phyloP scores from a whole-genome alignment of 2,329 filamentous ascomycete genomes.

The Cladorrhinum sp. region DNA sequence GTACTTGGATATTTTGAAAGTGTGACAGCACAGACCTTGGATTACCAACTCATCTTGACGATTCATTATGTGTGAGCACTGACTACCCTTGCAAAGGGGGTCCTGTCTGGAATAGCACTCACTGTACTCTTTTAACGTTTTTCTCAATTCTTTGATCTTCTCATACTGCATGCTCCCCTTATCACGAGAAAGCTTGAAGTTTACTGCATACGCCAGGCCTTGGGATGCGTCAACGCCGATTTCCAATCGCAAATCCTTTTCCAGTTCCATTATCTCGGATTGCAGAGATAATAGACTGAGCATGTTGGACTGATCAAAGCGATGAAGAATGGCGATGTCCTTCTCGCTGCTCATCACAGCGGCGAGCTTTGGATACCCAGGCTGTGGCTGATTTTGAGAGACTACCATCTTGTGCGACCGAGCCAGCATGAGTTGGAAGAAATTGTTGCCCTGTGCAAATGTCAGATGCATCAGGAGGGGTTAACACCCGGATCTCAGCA shows the following conservation, averaged over 20 bases:
- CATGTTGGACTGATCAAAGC: not conserved
- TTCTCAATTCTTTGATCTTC: not conserved
- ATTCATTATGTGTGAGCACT: no score
- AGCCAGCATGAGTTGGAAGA: no score
- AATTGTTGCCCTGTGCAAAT: no score
- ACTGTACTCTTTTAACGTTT: not conserved
- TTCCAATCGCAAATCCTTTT: not conserved
- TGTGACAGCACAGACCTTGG: not conserved
- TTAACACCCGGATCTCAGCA: no score
- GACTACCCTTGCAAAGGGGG: no score
- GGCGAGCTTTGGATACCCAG: not conserved
- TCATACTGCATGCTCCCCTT: not conserved
- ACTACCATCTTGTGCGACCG: not conserved
- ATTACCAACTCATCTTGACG: not conserved
- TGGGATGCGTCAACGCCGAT: not conserved
- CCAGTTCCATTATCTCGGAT: not conserved
- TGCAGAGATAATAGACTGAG: not conserved
- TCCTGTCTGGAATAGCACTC: not conserved
- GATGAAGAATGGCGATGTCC: not conserved
- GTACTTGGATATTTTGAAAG: no score
- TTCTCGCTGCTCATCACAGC: not conserved
- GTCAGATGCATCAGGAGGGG: no score
- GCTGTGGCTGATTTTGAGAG: not conserved
- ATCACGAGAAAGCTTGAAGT: not conserved
- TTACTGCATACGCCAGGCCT: not conserved